Conservation (phyloP, 1,139 yeast species). For the Arxiozyma bovina region DNA sequence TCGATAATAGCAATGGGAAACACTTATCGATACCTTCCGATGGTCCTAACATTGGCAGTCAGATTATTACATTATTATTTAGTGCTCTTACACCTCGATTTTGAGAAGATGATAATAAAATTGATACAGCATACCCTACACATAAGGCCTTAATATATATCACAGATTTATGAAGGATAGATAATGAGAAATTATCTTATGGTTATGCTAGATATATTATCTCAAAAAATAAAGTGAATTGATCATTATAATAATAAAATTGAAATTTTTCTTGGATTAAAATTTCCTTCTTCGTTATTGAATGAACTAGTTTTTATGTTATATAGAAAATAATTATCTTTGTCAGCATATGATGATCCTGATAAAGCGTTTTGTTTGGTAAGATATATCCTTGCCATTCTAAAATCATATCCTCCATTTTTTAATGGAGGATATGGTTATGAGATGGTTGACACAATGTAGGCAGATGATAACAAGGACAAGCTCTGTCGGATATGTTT, state of each 20-base stretch:
- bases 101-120: not conserved
- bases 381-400: constrained; percentile 13
- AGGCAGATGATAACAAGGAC: not conserved
- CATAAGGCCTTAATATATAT: constrained; percentile 16
- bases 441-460: not conserved
- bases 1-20: not conserved
- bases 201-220: constrained; percentile 16
- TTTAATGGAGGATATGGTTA: not conserved
- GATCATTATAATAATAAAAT: constrained; percentile 9
- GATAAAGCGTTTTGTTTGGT: constrained; percentile 10
- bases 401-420: constrained; percentile 9
- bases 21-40: not conserved
- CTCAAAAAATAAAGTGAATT: constrained; percentile 18
- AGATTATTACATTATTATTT: not conserved
- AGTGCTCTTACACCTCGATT: not conserved
- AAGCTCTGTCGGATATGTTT: not conserved
- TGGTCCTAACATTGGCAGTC: not conserved
- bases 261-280: not conserved
- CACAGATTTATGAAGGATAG: constrained; percentile 14
- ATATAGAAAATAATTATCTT: constrained; percentile 9
- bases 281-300: constrained; percentile 20
- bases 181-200: constrained; percentile 14
- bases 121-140: constrained; percentile 6
- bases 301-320: constrained; percentile 22
- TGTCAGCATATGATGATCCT: constrained; percentile 5